phyloP scores from a whole-genome alignment of 306 rosid species.

The Quercus dentata region DNA sequence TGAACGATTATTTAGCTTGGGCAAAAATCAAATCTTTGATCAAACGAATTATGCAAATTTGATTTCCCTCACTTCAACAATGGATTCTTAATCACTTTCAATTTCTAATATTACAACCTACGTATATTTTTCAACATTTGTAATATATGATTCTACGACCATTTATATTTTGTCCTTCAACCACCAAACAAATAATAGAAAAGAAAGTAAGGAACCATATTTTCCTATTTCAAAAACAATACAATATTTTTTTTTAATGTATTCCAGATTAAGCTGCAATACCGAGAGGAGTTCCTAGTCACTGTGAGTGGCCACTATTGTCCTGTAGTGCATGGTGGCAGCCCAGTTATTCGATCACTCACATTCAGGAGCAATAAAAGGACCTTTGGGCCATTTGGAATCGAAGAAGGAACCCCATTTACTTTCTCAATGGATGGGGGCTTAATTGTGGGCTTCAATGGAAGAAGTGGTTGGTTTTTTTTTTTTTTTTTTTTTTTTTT shows the following conservation, averaged over 20 bases:
- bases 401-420: constrained; percentile 65
- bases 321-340: constrained; percentile 30
- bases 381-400: constrained; percentile 57
- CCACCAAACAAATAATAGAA: no score
- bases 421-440: constrained; percentile 50
- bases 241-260: background rate
- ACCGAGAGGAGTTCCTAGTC: constrained; percentile 46
- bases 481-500: background rate
- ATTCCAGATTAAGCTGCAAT: constrained; percentile 50
- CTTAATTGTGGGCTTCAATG: constrained; percentile 55
- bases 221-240: background rate
- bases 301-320: constrained; percentile 51
- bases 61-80: no score
- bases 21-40: no score
- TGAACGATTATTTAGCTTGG: no score
- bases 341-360: constrained; percentile 54
- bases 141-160: no score
- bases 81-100: no score
- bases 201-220: no score
- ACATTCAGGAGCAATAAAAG: constrained; percentile 47
- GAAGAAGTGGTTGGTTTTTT: constrained; percentile 47
- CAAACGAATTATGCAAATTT: no score
- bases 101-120: no score
- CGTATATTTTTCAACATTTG: no score
- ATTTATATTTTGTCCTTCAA: no score